A percentile compares a stretch with the other conserved stretches of the same genome.
Conservation (phyloP, 2,329 filamentous ascomycete species). For the Penicillium sp. region DNA sequence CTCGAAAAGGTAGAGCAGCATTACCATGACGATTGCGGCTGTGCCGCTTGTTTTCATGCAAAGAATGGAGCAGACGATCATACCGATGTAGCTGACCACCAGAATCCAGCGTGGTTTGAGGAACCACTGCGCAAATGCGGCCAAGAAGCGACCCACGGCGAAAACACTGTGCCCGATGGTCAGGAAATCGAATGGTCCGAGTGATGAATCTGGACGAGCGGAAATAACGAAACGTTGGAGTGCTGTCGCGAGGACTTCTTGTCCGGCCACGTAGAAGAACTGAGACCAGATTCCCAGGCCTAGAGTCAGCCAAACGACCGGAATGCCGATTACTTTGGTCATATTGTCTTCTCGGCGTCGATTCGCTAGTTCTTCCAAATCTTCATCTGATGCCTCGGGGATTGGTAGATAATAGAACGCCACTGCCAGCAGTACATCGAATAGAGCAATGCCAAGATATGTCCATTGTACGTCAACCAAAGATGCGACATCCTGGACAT, state of each 20-base stretch:
- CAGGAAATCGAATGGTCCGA: conserved; percentile 46
- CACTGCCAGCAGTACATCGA: conserved; percentile 59
- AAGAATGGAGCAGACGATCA: conserved; percentile 53
- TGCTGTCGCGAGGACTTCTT: conserved; percentile 56
- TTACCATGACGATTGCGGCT: conserved; percentile 48
- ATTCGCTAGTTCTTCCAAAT: conserved; percentile 57
- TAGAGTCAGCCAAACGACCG: conserved; percentile 58
- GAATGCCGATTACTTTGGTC: conserved; percentile 46
- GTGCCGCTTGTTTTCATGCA: conserved; percentile 51
- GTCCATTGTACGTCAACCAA: conserved; percentile 65
- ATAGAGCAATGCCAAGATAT: conserved; percentile 63
- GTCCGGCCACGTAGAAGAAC: conserved; percentile 62
- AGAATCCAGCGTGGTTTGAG: conserved; percentile 61
- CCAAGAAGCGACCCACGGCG: conserved; percentile 58
- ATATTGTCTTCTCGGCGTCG: conserved; percentile 52
- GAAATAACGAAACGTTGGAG: conserved; percentile 47
- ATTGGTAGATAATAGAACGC: conserved; percentile 62
- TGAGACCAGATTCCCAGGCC: conserved; percentile 55
- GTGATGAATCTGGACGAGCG: conserved; percentile 37
- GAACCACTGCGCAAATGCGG: conserved; percentile 54
- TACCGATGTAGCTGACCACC: conserved; percentile 53
- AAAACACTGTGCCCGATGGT: conserved; percentile 60
- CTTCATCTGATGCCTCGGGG: conserved; percentile 61
- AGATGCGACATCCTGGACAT: conserved; percentile 49
- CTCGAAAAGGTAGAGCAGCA: conserved; percentile 60